Evolutionary conservation across 2,329 filamentous ascomycete species (phyloP).

Genomic region (Fusarium lyarnte): DNA sequence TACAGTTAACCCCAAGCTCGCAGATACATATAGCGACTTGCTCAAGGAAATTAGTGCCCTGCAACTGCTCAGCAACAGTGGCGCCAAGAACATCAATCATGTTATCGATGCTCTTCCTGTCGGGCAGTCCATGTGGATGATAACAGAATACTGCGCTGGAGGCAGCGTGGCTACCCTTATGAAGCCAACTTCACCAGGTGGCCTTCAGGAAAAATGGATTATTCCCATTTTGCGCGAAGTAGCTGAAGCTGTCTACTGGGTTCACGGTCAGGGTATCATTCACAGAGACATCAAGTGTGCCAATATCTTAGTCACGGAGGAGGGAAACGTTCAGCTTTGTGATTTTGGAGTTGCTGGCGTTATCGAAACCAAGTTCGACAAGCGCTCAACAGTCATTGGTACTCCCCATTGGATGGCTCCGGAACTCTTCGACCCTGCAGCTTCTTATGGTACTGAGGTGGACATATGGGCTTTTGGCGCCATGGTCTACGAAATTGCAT

Average conservation of each 20-base stretch:
- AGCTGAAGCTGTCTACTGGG: slow-evolving; percentile 72
- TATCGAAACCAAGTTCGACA: slow-evolving; percentile 78
- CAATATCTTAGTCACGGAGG: slow-evolving; percentile 82
- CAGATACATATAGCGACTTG: slow-evolving; percentile 75
- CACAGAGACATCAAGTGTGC: slow-evolving; percentile 79
- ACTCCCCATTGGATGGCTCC: slow-evolving; percentile 90
- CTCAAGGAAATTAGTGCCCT: slow-evolving; percentile 76
- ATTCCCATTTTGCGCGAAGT: slow-evolving; percentile 74
- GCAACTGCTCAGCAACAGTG: slow-evolving; percentile 76
- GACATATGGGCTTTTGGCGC: slow-evolving; percentile 90
- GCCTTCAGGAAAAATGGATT: slow-evolving; percentile 76
- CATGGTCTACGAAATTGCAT: slow-evolving; percentile 83
- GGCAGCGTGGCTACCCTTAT: slow-evolving; percentile 81
- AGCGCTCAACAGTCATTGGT: slow-evolving; percentile 82
- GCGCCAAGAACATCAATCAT: slow-evolving; percentile 81
- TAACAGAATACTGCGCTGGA: slow-evolving; percentile 86
- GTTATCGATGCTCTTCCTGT: slow-evolving; percentile 83
- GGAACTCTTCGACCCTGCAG: slow-evolving; percentile 73
- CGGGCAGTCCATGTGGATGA: slow-evolving; percentile 85
- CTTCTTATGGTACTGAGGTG: slow-evolving; percentile 75
- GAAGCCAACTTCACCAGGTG: slow-evolving; percentile 72
- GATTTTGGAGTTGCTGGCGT: slow-evolving; percentile 87
- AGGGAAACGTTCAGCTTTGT: slow-evolving; percentile 80
- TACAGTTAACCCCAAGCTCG: slow-evolving; percentile 69
- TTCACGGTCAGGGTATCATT: slow-evolving; percentile 74